Evolutionary conservation across 2,329 filamentous ascomycete species (phyloP), one percentile per base, ranked within the genome.

Genomic region (Fusarium nematophilum): DNA sequence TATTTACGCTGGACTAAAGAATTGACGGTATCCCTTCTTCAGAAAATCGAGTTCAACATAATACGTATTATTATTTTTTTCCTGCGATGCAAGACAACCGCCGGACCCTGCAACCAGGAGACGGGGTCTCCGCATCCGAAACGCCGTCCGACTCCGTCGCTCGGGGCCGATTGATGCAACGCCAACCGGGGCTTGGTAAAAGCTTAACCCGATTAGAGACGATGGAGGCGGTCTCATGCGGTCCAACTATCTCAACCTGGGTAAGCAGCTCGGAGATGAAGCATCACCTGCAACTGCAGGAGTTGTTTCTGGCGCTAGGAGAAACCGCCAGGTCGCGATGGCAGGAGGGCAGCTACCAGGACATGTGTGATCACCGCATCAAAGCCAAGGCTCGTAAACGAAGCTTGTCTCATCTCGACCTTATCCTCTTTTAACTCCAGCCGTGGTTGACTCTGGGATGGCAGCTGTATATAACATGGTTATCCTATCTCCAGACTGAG

Each of bases 91-190:
- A n/a, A 34, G 9, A 34, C 31, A 34, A 13, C 17, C 14, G 9
- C 31, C 31, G 15, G n/a, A 15, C 14, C 15, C 26, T 47, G 21
- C 33, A 37, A 50, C n/a, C 9, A 47, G 33, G 36, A 18, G 23
- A 52, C 65, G 64, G 65, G 61, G 68, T 68, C 65, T 59, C 23
- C 64, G 37, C 49, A 68, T 59, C 64, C 64, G 65, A 68, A 61
- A 68, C 65, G 42, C 17, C 18, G 43, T 42, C 29, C 45, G 53
- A 30, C 29, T 64, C 52, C 38, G 45, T 54, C 33, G 27, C 23
- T 18, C 23, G 43, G 39, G 42, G 23, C 45, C 43, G 36, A 37
- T 29, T 38, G 18, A 42, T 27, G 50, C 21, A 30, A 38, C 36
- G 30, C 34, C 33, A 26, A 18, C 29, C 21, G 29, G 26, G 36